Percentiles rank a stretch among this genome's conserved stretches.
Conservation (phyloP, 2,329 filamentous ascomycete species). For the Sporothrix protearum region DNA sequence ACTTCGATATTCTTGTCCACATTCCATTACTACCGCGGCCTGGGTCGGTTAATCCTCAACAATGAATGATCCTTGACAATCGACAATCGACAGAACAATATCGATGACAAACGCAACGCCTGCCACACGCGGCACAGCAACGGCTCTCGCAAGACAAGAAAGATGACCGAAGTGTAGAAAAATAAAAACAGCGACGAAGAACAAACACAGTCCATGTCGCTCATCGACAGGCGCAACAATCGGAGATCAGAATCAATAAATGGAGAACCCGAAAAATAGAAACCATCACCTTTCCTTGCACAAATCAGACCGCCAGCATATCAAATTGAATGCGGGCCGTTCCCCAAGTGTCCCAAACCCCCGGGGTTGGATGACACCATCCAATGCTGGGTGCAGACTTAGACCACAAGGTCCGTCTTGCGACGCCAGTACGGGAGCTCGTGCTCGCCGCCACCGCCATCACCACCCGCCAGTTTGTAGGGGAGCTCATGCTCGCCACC, state of each 20-base stretch:
- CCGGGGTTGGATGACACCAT: too few species aligned
- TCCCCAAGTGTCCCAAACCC: too few species aligned
- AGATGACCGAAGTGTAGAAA: background rate
- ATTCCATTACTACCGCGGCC: background rate
- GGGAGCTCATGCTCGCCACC: too few species aligned
- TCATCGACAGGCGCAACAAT: too few species aligned
- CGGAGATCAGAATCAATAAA: background rate
- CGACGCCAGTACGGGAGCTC: background rate
- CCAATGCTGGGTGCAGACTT: background rate
- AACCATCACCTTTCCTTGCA: background rate
- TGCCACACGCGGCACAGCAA: too few species aligned
- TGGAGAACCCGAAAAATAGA: background rate
- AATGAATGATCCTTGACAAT: background rate
- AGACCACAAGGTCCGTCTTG: background rate
- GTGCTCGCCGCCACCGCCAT: background rate
- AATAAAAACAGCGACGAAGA: background rate
- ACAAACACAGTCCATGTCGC: background rate
- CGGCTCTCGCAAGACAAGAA: background rate
- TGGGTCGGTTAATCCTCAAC: background rate
- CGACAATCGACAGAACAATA: background rate
- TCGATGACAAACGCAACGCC: background rate
- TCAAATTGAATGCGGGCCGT: background rate
- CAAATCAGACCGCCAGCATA: background rate
- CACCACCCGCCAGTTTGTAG: background rate
- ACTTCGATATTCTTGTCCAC: too few species aligned